Conservation (phyloP, 179 eudicot genomes). For the Nepenthes alata region DNA sequence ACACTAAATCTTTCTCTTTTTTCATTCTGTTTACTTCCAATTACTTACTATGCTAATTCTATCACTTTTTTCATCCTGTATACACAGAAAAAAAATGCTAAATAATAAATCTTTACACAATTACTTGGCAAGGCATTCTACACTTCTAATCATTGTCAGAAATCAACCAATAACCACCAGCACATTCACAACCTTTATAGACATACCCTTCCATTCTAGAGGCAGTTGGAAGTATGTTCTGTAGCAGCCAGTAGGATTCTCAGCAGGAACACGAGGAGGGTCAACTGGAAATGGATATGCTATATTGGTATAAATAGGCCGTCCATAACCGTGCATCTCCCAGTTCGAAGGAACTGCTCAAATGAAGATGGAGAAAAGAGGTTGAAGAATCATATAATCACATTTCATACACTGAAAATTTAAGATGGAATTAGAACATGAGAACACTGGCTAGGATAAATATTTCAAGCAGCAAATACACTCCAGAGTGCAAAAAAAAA, state of each 20-base stretch:
- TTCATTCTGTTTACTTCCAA: no score
- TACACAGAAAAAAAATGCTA: no score
- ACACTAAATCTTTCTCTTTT: no score
- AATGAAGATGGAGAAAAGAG: neutral
- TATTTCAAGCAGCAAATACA: slow-evolving; percentile 6
- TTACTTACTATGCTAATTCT: no score
- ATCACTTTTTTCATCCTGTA: no score
- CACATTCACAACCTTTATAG: neutral
- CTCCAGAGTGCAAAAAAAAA: neutral
- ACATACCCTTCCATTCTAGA: slow-evolving; percentile 77
- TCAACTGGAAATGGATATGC: slow-evolving; percentile 71
- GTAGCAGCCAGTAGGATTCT: slow-evolving; percentile 93
- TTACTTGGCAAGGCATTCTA: no score
- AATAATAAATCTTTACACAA: no score
- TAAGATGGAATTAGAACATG: no score
- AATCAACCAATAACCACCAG: slow-evolving; percentile 2
- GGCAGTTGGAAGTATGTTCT: slow-evolving; percentile 70
- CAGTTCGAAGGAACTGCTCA: slow-evolving; percentile 90
- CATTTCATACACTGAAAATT: no score
- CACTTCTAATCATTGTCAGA: slow-evolving; percentile 1
- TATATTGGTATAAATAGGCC: slow-evolving; percentile 84
- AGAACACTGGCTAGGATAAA: no score
- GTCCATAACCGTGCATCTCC: slow-evolving; percentile 95
- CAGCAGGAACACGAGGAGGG: slow-evolving; percentile 82
- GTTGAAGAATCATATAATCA: neutral